Base-by-base conservation (phyloP, 169 alveolate species). In the Plasmodium malariae region DNA sequence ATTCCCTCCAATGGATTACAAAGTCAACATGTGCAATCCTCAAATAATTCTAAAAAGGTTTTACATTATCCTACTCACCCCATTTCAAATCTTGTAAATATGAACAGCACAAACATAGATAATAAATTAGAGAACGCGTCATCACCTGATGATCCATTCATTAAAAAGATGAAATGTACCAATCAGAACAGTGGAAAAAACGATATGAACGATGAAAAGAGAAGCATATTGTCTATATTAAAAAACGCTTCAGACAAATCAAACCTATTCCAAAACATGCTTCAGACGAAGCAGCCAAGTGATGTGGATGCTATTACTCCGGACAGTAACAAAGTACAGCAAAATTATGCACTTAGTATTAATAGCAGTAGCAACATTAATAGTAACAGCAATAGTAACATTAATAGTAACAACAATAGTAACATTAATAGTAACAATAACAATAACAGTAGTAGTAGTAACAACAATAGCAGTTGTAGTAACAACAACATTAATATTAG, bases 1-100 rank as follows among this genome's bases (percentile, higher is more conserved):
- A 51, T 63, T 28, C 89, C 89, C 26, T 36, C 69, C 19, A 78
- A 78, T 78, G 21, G 14, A 59, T 32, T 74, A 36, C 71, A 62
- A 54, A 78, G 14, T 51, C 72, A 78, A 51, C 60, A 69, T 62
- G 48, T 43, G 28, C 2, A 48, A 3, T 21, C 76, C n/a, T 36
- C 62, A 62, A 78, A 78, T 68, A 34, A 26, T 78, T 51, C 48
- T 62, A 76, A 34, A 48, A 62, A 55, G 0, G 11, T 65, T 24
- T 5, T 43, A 45, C 51, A 63, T 40, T 54, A 28, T 49, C 69
- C 89, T 24, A 68, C 65, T 17, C 78, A 40, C 26, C 73, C 74
- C 6, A 32, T 62, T 1, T 26, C 55, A 2, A 78, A 45, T 43
- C 36, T 34, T 45, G 87, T 37, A 73, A 73, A 73, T 59, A 73